Percentiles rank a stretch among this genome's conserved stretches.
Evolutionary conservation across 768 basidiomycete genomes (phyloP).

Genomic region (Hortiboletus flavorubellus): DNA sequence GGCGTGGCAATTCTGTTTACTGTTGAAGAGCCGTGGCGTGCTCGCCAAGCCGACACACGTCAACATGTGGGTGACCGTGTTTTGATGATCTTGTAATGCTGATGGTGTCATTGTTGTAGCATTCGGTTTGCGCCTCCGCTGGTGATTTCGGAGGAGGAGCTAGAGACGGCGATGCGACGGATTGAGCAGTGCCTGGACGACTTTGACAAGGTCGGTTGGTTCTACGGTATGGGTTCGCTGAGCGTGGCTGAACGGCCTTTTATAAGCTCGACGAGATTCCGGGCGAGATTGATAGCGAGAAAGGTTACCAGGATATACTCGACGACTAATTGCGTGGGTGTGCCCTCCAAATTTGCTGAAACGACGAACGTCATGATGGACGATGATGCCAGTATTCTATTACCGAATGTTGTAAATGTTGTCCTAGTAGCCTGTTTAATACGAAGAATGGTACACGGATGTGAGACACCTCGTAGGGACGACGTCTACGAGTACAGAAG

Average conservation of each 20-base stretch:
- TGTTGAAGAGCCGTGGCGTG: constrained; percentile 88
- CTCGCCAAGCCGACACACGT: constrained; percentile 95
- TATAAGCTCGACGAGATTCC: constrained; percentile 57
- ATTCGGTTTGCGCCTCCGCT: constrained; percentile 96
- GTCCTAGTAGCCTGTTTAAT: constrained; percentile 9
- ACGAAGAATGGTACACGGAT: constrained; percentile 19
- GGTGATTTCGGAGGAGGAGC: constrained; percentile 86
- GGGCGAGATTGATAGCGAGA: constrained; percentile 60
- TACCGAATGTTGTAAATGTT: background rate
- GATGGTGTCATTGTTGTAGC: constrained; percentile 41
- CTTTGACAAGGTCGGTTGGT: constrained; percentile 64
- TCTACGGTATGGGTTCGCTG: background rate
- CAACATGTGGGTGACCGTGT: constrained; percentile 67
- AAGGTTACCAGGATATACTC: constrained; percentile 44
- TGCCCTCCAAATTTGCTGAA: too few species aligned
- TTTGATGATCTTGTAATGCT: background rate
- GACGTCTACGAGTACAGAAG: constrained; percentile 34
- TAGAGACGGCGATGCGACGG: constrained; percentile 68
- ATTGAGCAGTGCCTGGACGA: constrained; percentile 78
- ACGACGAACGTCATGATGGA: background rate
- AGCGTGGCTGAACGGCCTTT: background rate
- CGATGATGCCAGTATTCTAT: background rate
- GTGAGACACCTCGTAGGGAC: constrained; percentile 68
- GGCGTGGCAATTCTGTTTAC: constrained; percentile 94
- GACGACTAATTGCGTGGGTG: constrained; percentile 19